These are phyloP conservation scores for Otatea glauca DNA, from an alignment of 176 grass and related monocot species.

Conservation along the genomic window DNA sequence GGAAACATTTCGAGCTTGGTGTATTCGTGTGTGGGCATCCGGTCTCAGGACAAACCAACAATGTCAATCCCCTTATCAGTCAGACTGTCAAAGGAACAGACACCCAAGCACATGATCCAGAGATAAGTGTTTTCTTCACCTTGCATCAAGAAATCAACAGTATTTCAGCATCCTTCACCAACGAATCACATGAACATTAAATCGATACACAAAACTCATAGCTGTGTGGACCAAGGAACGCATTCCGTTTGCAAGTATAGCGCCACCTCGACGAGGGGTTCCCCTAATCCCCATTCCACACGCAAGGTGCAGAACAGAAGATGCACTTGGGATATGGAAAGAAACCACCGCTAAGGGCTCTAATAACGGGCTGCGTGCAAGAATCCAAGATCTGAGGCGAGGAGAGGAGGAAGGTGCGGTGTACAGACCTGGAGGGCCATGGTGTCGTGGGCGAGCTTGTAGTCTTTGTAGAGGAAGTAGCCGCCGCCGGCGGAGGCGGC, in stretches of 20 bases:
- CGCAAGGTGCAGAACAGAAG: background rate
- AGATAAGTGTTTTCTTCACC: background rate
- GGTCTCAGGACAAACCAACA: background rate
- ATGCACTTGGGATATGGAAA: background rate
- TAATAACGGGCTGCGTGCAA: background rate
- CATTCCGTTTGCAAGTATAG: background rate
- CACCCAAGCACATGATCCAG: background rate
- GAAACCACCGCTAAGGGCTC: background rate
- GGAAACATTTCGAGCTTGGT: no score
- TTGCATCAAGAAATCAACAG: background rate
- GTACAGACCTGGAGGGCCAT: slow-evolving; percentile 61
- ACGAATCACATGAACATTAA: background rate
- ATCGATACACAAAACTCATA: background rate
- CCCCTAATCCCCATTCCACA: slow-evolving; percentile 11
- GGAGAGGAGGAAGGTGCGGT: background rate
- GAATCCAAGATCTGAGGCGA: slow-evolving; percentile 26
- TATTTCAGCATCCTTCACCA: background rate
- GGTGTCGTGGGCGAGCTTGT: slow-evolving; percentile 81
- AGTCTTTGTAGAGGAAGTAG: slow-evolving; percentile 97
- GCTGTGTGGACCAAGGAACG: background rate
- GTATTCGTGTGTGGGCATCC: background rate
- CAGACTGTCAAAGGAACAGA: background rate
- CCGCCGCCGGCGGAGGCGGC: slow-evolving; percentile 38
- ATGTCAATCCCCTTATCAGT: background rate
- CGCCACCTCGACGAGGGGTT: background rate